These are phyloP conservation scores for Annulohypoxylon stygium DNA, from an alignment of 495 filamentous ascomycete species.

Conservation along the genomic window DNA sequence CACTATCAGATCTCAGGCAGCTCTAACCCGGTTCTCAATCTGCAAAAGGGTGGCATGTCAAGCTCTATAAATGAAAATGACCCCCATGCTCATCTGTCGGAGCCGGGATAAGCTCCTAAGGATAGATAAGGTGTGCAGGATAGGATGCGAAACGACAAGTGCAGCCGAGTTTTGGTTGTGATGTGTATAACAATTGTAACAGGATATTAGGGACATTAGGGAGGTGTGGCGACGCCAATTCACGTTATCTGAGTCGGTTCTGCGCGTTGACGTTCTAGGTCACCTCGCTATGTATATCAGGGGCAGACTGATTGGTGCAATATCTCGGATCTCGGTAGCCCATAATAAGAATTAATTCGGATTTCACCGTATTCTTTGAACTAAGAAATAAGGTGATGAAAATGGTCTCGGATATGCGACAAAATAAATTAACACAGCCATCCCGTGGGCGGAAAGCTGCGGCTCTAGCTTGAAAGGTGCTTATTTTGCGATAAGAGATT, in stretches of 20 bases:
- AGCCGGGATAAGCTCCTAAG: background rate
- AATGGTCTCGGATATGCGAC: constrained; percentile 43
- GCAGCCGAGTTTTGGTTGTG: constrained; percentile 26
- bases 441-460: constrained; percentile 39
- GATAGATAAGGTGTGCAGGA: constrained; percentile 23
- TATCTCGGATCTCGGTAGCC: constrained; percentile 45
- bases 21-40: constrained; percentile 10
- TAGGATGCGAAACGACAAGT: constrained; percentile 18
- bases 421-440: constrained; percentile 32
- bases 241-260: constrained; percentile 38
- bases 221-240: constrained; percentile 33
- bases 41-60: constrained; percentile 27
- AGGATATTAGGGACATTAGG: constrained; percentile 9
- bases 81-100: constrained; percentile 18
- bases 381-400: constrained; percentile 32
- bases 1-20: background rate
- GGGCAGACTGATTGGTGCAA: constrained; percentile 43
- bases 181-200: constrained; percentile 44
- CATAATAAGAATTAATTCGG: constrained; percentile 43
- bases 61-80: constrained; percentile 14
- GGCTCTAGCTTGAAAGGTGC: constrained; percentile 23
- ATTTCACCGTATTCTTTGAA: constrained; percentile 24
- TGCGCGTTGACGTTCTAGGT: constrained; percentile 40
- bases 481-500: constrained; percentile 33
- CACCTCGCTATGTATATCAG: constrained; percentile 34